phyloP scores from a whole-genome alignment of 1,284 basidiomycete genomes.

The Golubevia sp. region DNA sequence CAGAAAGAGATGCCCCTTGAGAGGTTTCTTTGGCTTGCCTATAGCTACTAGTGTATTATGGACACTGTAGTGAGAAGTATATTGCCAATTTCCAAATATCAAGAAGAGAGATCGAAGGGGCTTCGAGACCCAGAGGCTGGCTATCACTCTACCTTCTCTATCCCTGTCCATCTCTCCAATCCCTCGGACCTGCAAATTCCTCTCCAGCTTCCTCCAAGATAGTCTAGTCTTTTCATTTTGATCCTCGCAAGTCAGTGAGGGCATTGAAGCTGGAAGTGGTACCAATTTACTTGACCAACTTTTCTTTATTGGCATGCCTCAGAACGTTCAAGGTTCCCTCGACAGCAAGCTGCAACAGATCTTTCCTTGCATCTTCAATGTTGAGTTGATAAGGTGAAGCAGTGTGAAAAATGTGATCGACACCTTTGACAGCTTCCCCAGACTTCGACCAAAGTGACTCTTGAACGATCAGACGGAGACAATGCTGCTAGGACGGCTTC shows the following conservation, averaged over 20 bases:
- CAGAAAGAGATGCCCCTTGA: no score
- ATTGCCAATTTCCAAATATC: no score
- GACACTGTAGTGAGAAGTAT: no score
- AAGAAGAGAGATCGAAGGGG: no score
- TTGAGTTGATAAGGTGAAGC: slow-evolving; percentile 50
- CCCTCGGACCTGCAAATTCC: no score
- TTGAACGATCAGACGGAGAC: slow-evolving; percentile 15
- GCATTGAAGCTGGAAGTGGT: slow-evolving; percentile 47
- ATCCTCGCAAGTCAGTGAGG: slow-evolving; percentile 36
- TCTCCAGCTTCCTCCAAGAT: no score
- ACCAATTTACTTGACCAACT: slow-evolving; percentile 35
- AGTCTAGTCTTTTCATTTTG: no score
- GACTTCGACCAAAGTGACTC: slow-evolving; percentile 45
- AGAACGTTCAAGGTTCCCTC: slow-evolving; percentile 46
- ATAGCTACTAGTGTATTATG: no score
- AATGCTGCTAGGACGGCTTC: slow-evolving; percentile 36
- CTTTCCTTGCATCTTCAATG: slow-evolving; percentile 35
- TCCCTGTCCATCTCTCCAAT: no score
- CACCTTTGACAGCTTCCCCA: slow-evolving; percentile 34
- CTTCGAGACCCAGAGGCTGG: no score
- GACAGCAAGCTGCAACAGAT: slow-evolving; percentile 41
- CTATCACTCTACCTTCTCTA: no score
- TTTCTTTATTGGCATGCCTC: slow-evolving; percentile 32
- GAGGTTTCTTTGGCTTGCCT: no score
- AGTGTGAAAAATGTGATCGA: slow-evolving; percentile 37